These are phyloP conservation scores for Podospora bellae-mahoneyi DNA, from an alignment of 495 filamentous ascomycete species.

Conservation along the genomic window DNA sequence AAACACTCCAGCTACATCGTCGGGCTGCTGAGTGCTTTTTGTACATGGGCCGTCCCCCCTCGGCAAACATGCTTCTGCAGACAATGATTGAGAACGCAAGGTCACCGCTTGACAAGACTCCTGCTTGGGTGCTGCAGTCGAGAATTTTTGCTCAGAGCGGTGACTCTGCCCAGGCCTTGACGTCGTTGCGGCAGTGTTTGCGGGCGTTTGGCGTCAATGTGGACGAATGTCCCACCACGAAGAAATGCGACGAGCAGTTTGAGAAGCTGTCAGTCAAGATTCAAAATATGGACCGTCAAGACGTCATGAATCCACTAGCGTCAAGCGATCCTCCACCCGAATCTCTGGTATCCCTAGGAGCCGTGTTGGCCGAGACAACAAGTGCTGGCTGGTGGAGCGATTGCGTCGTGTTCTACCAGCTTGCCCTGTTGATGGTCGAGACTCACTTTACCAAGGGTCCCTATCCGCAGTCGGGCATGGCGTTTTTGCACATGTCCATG, in stretches of 20 bases:
- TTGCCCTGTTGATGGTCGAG: constrained; percentile 66
- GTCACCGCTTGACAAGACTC: constrained; percentile 68
- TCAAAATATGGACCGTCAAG: constrained; percentile 54
- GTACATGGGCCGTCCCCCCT: constrained; percentile 63
- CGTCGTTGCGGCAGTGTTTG: constrained; percentile 63
- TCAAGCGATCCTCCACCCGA: constrained; percentile 42
- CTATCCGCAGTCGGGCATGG: constrained; percentile 72
- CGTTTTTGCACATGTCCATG: constrained; percentile 69
- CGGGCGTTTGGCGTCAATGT: constrained; percentile 63
- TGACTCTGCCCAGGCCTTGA: constrained; percentile 64
- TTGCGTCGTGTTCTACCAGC: constrained; percentile 69
- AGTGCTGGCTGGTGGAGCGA: constrained; percentile 84
- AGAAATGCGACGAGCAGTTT: constrained; percentile 72
- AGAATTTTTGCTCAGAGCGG: constrained; percentile 71
- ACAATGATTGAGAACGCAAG: constrained; percentile 63
- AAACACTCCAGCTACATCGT: constrained; percentile 70
- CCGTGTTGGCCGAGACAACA: constrained; percentile 72
- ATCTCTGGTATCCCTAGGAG: constrained; percentile 61
- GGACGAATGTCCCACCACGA: constrained; percentile 61
- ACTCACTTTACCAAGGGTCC: constrained; percentile 61
- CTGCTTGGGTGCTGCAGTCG: constrained; percentile 73
- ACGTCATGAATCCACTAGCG: constrained; percentile 50
- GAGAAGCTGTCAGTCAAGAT: constrained; percentile 56
- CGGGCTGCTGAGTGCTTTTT: constrained; percentile 78
- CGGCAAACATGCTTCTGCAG: constrained; percentile 61